These are phyloP conservation scores for Penicillium silybi DNA, from an alignment of 495 filamentous ascomycete genomes.

Conservation along the genomic window DNA sequence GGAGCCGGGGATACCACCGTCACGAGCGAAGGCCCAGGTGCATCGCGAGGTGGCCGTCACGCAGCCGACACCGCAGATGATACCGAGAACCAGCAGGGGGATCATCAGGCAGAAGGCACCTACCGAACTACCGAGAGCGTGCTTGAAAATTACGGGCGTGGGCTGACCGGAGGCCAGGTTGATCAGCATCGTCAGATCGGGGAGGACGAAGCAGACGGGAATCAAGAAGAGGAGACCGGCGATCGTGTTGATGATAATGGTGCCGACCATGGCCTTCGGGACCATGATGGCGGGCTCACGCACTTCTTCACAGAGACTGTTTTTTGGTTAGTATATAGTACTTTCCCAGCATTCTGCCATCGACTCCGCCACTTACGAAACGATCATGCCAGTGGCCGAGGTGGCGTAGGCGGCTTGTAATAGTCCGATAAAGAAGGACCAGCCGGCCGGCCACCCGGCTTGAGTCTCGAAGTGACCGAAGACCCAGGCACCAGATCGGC, in stretches of 20 bases:
- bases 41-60: conserved; percentile 67
- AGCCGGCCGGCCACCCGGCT: conserved; percentile 54
- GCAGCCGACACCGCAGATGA: conserved; percentile 62
- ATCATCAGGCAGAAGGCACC: conserved; percentile 66
- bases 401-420: conserved; percentile 53
- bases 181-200: conserved; percentile 44
- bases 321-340: not conserved
- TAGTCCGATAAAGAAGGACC: conserved; percentile 55
- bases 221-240: conserved; percentile 65
- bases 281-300: conserved; percentile 57
- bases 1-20: conserved; percentile 58
- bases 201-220: conserved; percentile 60
- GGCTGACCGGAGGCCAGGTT: conserved; percentile 43
- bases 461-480: conserved; percentile 52
- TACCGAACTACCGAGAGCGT: conserved; percentile 16
- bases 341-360: not conserved
- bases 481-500: conserved; percentile 48
- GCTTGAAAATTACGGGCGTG: conserved; percentile 20
- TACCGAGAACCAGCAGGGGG: conserved; percentile 61
- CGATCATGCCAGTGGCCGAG: conserved; percentile 48
- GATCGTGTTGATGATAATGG: conserved; percentile 57
- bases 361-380: conserved; percentile 13
- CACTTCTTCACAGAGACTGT: conserved; percentile 58
- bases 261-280: conserved; percentile 63
- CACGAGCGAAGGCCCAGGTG: conserved; percentile 65